Evolutionary conservation across 345 rosid genomes (phyloP).

Genomic region (Arabis hirsuta): DNA sequence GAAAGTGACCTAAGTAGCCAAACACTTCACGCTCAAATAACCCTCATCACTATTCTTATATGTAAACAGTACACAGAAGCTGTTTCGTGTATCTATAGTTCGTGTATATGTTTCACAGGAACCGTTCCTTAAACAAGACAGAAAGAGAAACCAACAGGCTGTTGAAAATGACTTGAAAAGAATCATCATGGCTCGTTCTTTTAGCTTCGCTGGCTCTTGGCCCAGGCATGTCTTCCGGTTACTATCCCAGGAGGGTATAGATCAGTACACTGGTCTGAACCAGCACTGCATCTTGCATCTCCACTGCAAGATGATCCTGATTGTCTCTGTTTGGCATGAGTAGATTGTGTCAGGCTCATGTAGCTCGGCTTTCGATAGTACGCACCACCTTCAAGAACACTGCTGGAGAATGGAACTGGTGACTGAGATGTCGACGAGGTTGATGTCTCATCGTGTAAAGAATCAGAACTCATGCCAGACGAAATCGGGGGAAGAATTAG

Average conservation of each 20-base stretch:
- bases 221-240: conserved; percentile 40
- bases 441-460: conserved; percentile 58
- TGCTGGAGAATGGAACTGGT: conserved; percentile 45
- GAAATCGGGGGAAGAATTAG: conserved; percentile 39
- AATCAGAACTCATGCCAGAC: conserved; percentile 62
- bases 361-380: conserved; percentile 65
- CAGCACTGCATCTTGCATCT: conserved; percentile 55
- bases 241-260: conserved; percentile 58
- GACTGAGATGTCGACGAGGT: conserved; percentile 65
- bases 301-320: conserved; percentile 49
- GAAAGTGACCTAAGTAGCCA: conserved; percentile 41
- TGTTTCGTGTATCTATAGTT: conserved; percentile 38
- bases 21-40: conserved; percentile 27
- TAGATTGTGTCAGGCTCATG: conserved; percentile 78
- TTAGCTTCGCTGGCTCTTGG: conserved; percentile 37
- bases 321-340: conserved; percentile 69
- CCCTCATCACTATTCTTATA: conserved; percentile 23
- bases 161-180: conserved; percentile 29
- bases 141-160: conserved; percentile 36
- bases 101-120: conserved; percentile 38
- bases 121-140: conserved; percentile 35
- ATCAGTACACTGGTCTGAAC: conserved; percentile 56
- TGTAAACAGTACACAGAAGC: conserved; percentile 29
- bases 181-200: conserved; percentile 7
- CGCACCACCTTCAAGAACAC: conserved; percentile 49